Conservation (phyloP, 2,329 filamentous ascomycete species). For the Nemania sp. region DNA sequence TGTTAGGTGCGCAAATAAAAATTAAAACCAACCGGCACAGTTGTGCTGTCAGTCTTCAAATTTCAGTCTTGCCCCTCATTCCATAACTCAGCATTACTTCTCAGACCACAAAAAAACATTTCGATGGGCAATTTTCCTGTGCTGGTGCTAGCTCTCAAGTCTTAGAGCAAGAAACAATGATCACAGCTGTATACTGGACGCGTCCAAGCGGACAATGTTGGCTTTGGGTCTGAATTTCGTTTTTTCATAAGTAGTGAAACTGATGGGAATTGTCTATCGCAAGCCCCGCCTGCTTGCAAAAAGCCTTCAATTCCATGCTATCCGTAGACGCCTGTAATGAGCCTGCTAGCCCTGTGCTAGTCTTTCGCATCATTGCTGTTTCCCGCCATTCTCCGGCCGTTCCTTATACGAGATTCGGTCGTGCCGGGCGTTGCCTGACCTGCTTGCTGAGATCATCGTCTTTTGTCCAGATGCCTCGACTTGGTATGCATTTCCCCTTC, state of each 20-base stretch:
- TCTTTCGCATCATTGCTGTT: conserved; percentile 36
- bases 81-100: no score
- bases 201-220: conserved; percentile 1
- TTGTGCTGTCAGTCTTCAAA: neutral
- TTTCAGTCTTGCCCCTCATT: neutral
- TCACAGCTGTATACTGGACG: neutral
- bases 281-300: conserved; percentile 40
- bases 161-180: neutral
- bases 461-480: conserved; percentile 23
- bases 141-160: neutral
- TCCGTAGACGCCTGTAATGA: conserved; percentile 60
- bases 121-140: no score
- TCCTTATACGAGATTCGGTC: conserved; percentile 22
- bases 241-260: conserved; percentile 34
- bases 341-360: conserved; percentile 40
- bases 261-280: conserved; percentile 40
- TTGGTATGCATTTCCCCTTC: conserved; percentile 7
- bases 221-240: conserved; percentile 24
- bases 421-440: conserved; percentile 28
- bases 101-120: no score
- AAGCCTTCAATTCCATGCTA: conserved; percentile 54
- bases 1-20: conserved; percentile 1
- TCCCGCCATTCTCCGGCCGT: conserved; percentile 28
- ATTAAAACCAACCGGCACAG: neutral
- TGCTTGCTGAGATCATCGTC: conserved; percentile 19